These are phyloP conservation scores for Pseudonectria foliicola DNA, from an alignment of 2,329 filamentous ascomycete species.

Conservation along the genomic window DNA sequence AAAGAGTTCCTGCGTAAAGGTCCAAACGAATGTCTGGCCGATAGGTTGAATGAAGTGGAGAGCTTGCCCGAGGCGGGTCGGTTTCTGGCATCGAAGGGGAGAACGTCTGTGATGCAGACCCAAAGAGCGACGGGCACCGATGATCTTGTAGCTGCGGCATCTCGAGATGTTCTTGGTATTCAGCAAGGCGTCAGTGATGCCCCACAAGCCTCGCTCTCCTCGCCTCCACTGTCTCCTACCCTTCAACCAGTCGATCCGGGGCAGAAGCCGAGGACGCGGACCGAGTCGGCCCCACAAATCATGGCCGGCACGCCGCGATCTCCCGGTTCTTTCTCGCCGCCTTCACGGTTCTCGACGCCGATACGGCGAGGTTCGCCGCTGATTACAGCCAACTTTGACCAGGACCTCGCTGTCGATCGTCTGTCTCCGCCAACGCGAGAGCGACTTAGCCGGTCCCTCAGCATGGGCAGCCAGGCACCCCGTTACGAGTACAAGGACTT, in stretches of 20 bases:
- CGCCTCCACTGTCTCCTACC: slow-evolving; percentile 25
- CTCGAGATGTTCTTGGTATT: slow-evolving; percentile 29
- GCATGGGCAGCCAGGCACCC: slow-evolving; percentile 25
- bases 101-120: slow-evolving; percentile 17
- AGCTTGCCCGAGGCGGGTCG: slow-evolving; percentile 22
- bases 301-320: slow-evolving; percentile 18
- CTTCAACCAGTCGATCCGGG: slow-evolving; percentile 22
- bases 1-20: slow-evolving; percentile 49
- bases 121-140: background rate
- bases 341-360: slow-evolving; percentile 23
- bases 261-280: slow-evolving; percentile 8
- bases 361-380: slow-evolving; percentile 25
- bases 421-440: slow-evolving; percentile 29
- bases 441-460: slow-evolving; percentile 28
- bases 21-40: slow-evolving; percentile 46
- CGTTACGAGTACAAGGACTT: slow-evolving; percentile 28
- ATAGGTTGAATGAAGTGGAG: slow-evolving; percentile 40
- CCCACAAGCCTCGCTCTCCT: background rate
- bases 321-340: slow-evolving; percentile 22
- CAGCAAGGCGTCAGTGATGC: slow-evolving; percentile 15
- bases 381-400: slow-evolving; percentile 29
- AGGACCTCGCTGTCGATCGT: slow-evolving; percentile 31
- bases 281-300: slow-evolving; percentile 23
- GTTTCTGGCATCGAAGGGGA: slow-evolving; percentile 23
- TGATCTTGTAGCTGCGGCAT: slow-evolving; percentile 6